Percentiles rank a stretch among this genome's conserved stretches.
These are phyloP conservation scores for Carex scoparia DNA, from an alignment of 176 grass and related monocot species.

Conservation along the genomic window DNA sequence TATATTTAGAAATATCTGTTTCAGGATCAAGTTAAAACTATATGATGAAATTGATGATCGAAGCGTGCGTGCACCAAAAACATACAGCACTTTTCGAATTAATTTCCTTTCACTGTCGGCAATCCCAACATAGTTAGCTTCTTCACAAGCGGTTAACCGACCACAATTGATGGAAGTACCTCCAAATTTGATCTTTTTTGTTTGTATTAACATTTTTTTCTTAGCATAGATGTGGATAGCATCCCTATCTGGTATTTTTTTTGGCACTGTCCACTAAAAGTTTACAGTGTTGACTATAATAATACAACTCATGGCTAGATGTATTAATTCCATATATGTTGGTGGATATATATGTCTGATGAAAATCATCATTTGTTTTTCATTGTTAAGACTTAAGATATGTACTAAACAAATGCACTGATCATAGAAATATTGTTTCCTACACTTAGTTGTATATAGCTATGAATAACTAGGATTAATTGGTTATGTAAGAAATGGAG, in stretches of 20 bases:
- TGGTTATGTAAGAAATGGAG: too few species aligned
- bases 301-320: not conserved
- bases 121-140: constrained; percentile 11
- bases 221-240: not conserved
- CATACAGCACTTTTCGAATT: not conserved
- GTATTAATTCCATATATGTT: not conserved
- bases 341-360: not conserved
- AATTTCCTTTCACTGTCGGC: not conserved
- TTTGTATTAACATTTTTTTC: not conserved
- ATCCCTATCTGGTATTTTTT: constrained; percentile 1
- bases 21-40: not conserved
- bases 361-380: not conserved
- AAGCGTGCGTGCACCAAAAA: too few species aligned
- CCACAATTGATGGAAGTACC: not conserved
- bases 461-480: too few species aligned
- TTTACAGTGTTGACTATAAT: not conserved
- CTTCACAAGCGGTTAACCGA: not conserved
- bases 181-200: constrained; percentile 7
- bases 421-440: too few species aligned
- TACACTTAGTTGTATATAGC: too few species aligned
- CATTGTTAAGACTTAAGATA: too few species aligned
- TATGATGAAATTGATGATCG: not conserved
- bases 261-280: not conserved
- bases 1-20: not conserved
- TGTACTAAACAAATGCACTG: too few species aligned